Base-by-base conservation (phyloP, 805 yeast species). In the Sugiyamaella smithiae region DNA sequence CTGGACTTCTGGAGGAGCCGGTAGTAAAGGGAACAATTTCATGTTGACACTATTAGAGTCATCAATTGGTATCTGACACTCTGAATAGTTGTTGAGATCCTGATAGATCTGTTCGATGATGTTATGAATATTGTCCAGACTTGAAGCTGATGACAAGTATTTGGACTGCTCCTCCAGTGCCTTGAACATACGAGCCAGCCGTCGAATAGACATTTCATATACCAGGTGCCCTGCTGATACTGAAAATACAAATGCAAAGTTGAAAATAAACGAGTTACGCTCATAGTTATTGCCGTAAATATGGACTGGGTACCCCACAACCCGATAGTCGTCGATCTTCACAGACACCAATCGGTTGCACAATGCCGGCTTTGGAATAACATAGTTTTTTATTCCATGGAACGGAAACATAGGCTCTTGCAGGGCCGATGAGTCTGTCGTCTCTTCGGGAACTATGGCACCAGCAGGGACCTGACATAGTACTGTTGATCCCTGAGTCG, bases 401-500 rank as follows among this genome's bases (percentile, higher is more conserved):
- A 95, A 93, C 57, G 85, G 83, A 60, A 88, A 83, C 49, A 82
- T 66, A 26, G 74, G 74, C 31, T 61, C 68, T 48, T 57, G 54
- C 43, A 71, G 51, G 3, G 71, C 62, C 7, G 77, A 65, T 22
- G 69, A 64, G 20, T 66, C 68, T 19, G 26, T 33, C 17, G 23
- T 47, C 33, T 45, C 49, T n/a, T 52, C 41, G 4, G 73, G 73
- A 5, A 72, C 73, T 22, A 82, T 78, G 3, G 85, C 73, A 4
- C 88, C 87, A 33, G 82, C 80, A 2, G 99, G 99, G 0, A 88
- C 95, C 64, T 93, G 97, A 59, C 85, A 86, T 4, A 86, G 77
- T 4, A 91, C 90, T 67, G 89, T 88, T 0, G 98, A 84, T 1
- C 99, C 99, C 60, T 89, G 96, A 0, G 93, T 86, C 0, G 97